Base-by-base conservation (phyloP, 116 monocot species). In the Cymodocea nodosa region DNA sequence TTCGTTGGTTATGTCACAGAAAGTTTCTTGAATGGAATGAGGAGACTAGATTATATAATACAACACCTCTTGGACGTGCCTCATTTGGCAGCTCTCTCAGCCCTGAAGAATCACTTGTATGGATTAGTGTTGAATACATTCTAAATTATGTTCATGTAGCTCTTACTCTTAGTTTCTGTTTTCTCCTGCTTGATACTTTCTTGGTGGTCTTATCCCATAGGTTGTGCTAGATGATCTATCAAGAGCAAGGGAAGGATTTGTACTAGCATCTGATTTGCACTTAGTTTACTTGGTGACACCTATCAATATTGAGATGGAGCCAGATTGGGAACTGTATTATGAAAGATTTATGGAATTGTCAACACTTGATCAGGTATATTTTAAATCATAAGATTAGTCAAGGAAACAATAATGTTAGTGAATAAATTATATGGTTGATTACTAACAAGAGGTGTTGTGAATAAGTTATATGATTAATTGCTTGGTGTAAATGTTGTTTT, bases 191-290 rank as follows among this genome's bases (percentile, higher is more conserved):
- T 68, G 23, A 62, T 17, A 3, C 51, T 8, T 20, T 16, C 13
- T 35, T 52, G 36, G n/a, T 73, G 2, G 57, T 64, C 20, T 66
- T 53, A 48, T 34, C 50, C 59, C 30, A 14, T 68, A 99, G 99
- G 72, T 99, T 59, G 99, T 99, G 37, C 64, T 99, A 22, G 86
- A 87, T 81, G 99, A 99, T 83, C 81, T 99, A 60, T 72, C 74
- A 39, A 86, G 99, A 68, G 99, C 99, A 74, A 92, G 99, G 53
- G 99, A 99, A 79, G 99, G 92, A 35, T 89, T 99, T 77, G 89
- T 99, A 54, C 86, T 99, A 71, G 85, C 99, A 73, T 99, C 92
- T 74, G 92, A 99, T 89, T 74, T 99, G 74, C 99, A 99, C 77
- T 67, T 99, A 66, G 92, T 99, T 60, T 99, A 87, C 71, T 75